Evolutionary conservation across 768 basidiomycete species (phyloP).

Genomic region (Myochromella boudieri): DNA sequence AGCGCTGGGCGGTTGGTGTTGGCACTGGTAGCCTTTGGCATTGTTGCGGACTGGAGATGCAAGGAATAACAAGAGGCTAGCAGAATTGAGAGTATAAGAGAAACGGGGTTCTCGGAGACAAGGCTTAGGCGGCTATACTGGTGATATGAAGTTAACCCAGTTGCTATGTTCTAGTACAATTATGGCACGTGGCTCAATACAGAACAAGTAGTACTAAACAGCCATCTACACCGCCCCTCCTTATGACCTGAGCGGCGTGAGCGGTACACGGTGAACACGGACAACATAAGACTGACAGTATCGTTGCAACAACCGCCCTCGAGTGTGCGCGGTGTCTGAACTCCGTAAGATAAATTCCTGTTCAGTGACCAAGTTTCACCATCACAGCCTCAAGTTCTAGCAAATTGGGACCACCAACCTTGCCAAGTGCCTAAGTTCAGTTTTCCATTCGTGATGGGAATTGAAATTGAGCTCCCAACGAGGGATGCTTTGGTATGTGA

Average conservation of each 20-base stretch:
- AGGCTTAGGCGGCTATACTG: not conserved
- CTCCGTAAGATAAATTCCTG: constrained; percentile 86
- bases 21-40: constrained; percentile 65
- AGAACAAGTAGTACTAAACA: not conserved
- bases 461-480: constrained; percentile 75
- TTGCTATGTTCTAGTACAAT: not conserved
- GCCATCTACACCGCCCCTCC: not conserved
- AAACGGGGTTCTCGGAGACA: not conserved
- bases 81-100: not conserved
- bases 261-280: not conserved
- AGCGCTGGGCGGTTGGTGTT: constrained; percentile 59
- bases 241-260: not conserved
- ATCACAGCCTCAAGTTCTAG: not conserved
- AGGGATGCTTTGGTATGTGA: constrained; percentile 91
- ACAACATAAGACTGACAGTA: constrained; percentile 53
- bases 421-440: constrained; percentile 93
- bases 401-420: constrained; percentile 42
- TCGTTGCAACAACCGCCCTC: constrained; percentile 76
- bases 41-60: constrained; percentile 23
- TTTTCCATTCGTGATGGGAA: constrained; percentile 80
- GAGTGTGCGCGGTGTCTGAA: constrained; percentile 71
- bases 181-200: not conserved
- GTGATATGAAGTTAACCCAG: not conserved
- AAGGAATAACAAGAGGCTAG: not conserved
- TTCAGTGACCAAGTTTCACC: constrained; percentile 1